These are phyloP conservation scores for Morella rubra DNA, from an alignment of 306 rosid species.

Conservation along the genomic window DNA sequence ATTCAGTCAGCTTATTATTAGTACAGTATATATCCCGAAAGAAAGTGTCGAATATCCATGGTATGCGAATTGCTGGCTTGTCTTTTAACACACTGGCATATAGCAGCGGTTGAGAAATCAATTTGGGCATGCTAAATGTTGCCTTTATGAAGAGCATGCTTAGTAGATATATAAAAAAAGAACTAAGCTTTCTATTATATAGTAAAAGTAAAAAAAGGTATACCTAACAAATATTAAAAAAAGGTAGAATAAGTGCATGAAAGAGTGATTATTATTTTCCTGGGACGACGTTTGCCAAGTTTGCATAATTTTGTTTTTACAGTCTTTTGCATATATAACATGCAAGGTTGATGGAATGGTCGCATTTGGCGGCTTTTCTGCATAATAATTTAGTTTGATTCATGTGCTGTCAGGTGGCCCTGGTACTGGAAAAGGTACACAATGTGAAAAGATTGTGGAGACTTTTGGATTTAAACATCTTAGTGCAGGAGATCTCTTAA, in stretches of 20 bases:
- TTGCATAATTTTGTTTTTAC: not conserved
- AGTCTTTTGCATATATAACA: not conserved
- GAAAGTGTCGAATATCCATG: not conserved
- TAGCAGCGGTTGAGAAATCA: not conserved
- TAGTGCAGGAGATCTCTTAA: conserved; percentile 93
- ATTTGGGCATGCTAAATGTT: not conserved
- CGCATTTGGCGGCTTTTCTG: conserved; percentile 10
- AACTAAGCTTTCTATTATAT: not conserved
- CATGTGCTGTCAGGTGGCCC: conserved; percentile 73
- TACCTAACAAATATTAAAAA: too few species aligned
- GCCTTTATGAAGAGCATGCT: not conserved
- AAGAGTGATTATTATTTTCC: not conserved
- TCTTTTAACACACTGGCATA: not conserved
- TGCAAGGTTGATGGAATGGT: not conserved
- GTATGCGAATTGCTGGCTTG: not conserved
- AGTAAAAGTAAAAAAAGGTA: not conserved
- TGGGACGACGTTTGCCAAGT: not conserved
- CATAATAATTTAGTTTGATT: conserved; percentile 18
- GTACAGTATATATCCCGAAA: not conserved
- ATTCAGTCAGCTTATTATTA: not conserved
- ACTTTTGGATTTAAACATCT: conserved; percentile 82
- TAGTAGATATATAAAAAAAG: not conserved
- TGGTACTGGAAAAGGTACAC: conserved; percentile 96
- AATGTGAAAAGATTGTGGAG: conserved; percentile 78
- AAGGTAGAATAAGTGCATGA: not conserved